Percentiles rank a stretch among this genome's conserved stretches.
Conservation (phyloP, 1,284 basidiomycete genomes). For the Pascua sp. region DNA sequence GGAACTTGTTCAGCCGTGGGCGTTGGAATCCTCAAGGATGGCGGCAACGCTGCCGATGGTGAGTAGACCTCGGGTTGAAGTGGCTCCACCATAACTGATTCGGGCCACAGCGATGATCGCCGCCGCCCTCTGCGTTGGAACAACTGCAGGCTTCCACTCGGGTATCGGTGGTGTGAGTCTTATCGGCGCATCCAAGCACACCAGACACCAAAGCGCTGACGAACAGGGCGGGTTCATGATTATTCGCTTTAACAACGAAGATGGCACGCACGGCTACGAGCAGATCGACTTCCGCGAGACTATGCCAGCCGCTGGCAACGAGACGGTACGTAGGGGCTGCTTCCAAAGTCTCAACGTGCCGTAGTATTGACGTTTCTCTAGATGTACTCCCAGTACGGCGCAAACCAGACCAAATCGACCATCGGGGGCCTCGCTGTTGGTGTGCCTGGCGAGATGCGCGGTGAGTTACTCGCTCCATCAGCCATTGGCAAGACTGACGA, state of each 20-base stretch:
- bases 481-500: conserved; percentile 3
- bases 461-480: conserved; percentile 34
- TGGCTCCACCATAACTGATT: neutral
- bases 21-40: conserved; percentile 42
- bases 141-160: conserved; percentile 46
- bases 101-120: conserved; percentile 26
- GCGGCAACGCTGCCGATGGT: conserved; percentile 50
- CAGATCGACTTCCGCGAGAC: conserved; percentile 51
- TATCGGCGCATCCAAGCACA: neutral
- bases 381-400: conserved; percentile 26
- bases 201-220: neutral
- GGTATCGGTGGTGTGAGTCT: conserved; percentile 46
- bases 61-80: conserved; percentile 2
- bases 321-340: conserved; percentile 34
- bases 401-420: conserved; percentile 45
- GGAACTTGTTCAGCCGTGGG: conserved; percentile 50
- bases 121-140: conserved; percentile 48
- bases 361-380: conserved; percentile 3
- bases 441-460: conserved; percentile 79
- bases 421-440: conserved; percentile 74
- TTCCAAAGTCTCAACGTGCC: neutral
- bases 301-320: conserved; percentile 44
- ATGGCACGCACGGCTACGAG: conserved; percentile 35
- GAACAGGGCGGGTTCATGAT: conserved; percentile 20
- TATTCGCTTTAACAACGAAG: conserved; percentile 15